Evolutionary conservation across 2,329 filamentous ascomycete species (phyloP), one percentile per base, ranked within the genome.

Genomic region (Colletotrichum coccodes): DNA sequence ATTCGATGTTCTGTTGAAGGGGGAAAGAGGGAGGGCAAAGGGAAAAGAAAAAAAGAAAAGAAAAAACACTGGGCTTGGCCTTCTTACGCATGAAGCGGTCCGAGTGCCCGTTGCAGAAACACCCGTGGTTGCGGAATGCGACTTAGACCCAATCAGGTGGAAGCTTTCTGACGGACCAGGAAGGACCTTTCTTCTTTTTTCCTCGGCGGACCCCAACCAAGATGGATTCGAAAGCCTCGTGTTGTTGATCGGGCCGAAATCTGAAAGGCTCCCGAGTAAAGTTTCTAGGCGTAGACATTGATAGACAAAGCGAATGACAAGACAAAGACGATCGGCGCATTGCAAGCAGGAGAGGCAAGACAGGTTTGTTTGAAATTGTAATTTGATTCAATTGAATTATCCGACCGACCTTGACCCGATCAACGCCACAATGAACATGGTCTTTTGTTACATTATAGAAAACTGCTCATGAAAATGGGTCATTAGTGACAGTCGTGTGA

Each of bases 401-500:
- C 57, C 57, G 57, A 60, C 57, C 57, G 57, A 60, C 57, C 57
- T 36, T 49, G 21, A 49, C 32, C 57, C 44, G 57, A 60, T 49
- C 57, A 60, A 60, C 57, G 57, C 57, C 57, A 38, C 44, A 49
- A 60, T 60, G 40, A 58, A 58, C 56, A 58, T 58, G 32, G 32
- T 50, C 42, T 60, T 60, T 49, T 38, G 57, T 38, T 60, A 60
- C 44, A 60, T 60, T 60, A 60, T 38, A 60, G 44, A 60, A 60
- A 60, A 49, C 44, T 50, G 54, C 23, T 46, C 38, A 18, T 60
- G 57, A 60, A 30, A 49, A 60, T 60, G 42, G 57, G 57, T 49
- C 57, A 60, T 60, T 60, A 60, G 57, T 49, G 57, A 60, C 57
- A 60, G 57, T 60, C 44, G 30, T 36, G 23, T 5, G 57, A 60